phyloP scores from a whole-genome alignment of 2,329 filamentous ascomycete species.

The Colletotrichum orbiculare region DNA sequence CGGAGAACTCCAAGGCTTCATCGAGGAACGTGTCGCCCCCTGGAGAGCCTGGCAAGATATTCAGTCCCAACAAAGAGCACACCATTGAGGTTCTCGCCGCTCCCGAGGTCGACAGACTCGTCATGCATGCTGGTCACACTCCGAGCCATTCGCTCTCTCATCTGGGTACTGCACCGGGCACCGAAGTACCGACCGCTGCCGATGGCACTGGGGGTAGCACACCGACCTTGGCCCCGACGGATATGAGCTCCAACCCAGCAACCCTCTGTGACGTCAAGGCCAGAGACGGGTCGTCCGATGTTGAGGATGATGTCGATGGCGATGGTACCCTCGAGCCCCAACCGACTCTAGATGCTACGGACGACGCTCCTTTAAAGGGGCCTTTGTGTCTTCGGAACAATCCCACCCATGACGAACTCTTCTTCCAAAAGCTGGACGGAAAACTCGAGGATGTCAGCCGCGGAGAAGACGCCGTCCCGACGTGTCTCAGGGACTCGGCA shows the following conservation, averaged over 20 bases:
- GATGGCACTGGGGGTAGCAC: slow-evolving; percentile 54
- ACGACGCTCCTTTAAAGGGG: slow-evolving; percentile 61
- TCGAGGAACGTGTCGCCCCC: slow-evolving; percentile 45
- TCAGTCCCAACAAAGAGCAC: slow-evolving; percentile 51
- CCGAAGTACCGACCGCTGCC: slow-evolving; percentile 51
- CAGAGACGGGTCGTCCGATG: slow-evolving; percentile 28
- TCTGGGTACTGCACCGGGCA: slow-evolving; percentile 57
- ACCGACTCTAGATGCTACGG: slow-evolving; percentile 50
- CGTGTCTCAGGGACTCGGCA: slow-evolving; percentile 51
- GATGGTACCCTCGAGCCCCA: slow-evolving; percentile 40
- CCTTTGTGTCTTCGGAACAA: slow-evolving; percentile 67
- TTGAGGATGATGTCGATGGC: slow-evolving; percentile 24
- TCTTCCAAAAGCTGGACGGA: slow-evolving; percentile 61
- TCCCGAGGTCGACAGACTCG: slow-evolving; percentile 62
- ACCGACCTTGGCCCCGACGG: slow-evolving; percentile 42
- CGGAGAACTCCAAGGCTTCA: slow-evolving; percentile 41
- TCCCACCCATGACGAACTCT: slow-evolving; percentile 66
- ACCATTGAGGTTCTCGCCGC: slow-evolving; percentile 60
- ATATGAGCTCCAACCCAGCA: slow-evolving; percentile 29
- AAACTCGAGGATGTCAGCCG: slow-evolving; percentile 63
- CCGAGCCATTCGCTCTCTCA: slow-evolving; percentile 69
- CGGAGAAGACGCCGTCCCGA: slow-evolving; percentile 58
- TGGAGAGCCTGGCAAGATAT: slow-evolving; percentile 40
- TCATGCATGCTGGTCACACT: slow-evolving; percentile 72
- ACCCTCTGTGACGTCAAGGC: slow-evolving; percentile 32